Base-by-base conservation (phyloP, 1,139 yeast genomes). In the Diutina siamensis region DNA sequence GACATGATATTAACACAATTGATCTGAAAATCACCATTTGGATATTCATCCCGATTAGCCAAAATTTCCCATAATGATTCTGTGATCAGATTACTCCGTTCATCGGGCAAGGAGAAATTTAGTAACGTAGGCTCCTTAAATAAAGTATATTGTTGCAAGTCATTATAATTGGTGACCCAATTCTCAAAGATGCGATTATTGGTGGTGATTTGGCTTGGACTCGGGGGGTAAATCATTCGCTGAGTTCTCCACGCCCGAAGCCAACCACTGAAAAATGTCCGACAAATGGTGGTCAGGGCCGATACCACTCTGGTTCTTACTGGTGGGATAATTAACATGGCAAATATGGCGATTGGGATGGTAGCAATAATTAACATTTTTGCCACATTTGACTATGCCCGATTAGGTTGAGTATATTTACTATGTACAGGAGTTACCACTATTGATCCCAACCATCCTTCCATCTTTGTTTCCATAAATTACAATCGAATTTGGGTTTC, bases 381-480 rank as follows among this genome's bases (percentile, higher is more conserved):
- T 19, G 27, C 15, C n/a, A n/a, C n/a, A n/a, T n/a, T n/a, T 15
- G 34, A 17, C 15, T n/a, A n/a, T n/a, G n/a, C n/a, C n/a, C n/a
- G n/a, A n/a, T n/a, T n/a, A n/a, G n/a, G n/a, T n/a, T n/a, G n/a
- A 7, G 15, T 9, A 10, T 13, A 4, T n/a, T 31, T 8, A 31
- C 34, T 31, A 31, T 31, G 12, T 31, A 31, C 34, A 31, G 34
- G 34, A 12, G 12, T 13, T 10, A 31, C 34, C 3, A 20, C 17
- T 20, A 35, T 21, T 35, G 73, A 40, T 78, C 78, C 83, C 83
- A 78, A 0, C 86, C 88, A 54, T 79, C 87, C 55, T 76, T 79
- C 98, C 98, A 92, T 58, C 98, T 78, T 56, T 84, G 78, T 57
- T 80, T 82, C 98, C 98, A 94, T 53, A 85, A 72, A 49, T 78